Evolutionary conservation across 2,329 filamentous ascomycete species (phyloP), one percentile per base, ranked within the genome.

Genomic region (Shiraia bambusicola): DNA sequence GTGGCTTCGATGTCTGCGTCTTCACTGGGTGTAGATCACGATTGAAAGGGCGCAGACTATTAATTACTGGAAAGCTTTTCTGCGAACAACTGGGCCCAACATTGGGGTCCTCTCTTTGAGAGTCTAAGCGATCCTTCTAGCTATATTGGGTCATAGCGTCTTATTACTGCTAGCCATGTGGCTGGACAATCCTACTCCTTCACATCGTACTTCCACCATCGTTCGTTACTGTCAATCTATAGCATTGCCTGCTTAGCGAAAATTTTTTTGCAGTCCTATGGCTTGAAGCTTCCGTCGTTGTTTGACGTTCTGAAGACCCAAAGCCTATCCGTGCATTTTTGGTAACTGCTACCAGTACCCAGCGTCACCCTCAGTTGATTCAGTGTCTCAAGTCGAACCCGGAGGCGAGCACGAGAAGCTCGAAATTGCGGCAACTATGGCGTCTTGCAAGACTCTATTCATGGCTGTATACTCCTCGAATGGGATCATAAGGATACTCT

Each of bases 381-480:
- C 19, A 22, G 8, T 22, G 34, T 35, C 34, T 38, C 15, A 22
- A 22, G 4, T 22, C 8, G 4, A 22, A 22, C 19, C 38, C 41
- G 32, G 49, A 32, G 37, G 35, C 36, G 25, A 42, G 25, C 26
- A 14, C 36, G 26, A 38, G 29, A 45, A 36, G 19, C 19, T 22
- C 19, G 4, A 4, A 8, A 22, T 4, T 22, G 4, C 19, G 33
- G 34, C 26, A 47, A 55, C 26, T n/a, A 65, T 66, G 63, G 58
- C 48, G 45, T 59, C 54, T 10, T 48, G 63, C 45, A 63, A 58
- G 49, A 60, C 55, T 34, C 39, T 67, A 27, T 67, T 67, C 40
- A 38, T 63, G 40, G 59, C 54, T 31, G 61, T 67, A 24, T 56
- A 69, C 50, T 51, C 59, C 36, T 66, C 63, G 3, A 65, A 63